Percentiles rank a stretch among this genome's conserved stretches.
These are phyloP conservation scores for Picea sitchensis DNA, from an alignment of 75 land plant species.

Conservation along the genomic window DNA sequence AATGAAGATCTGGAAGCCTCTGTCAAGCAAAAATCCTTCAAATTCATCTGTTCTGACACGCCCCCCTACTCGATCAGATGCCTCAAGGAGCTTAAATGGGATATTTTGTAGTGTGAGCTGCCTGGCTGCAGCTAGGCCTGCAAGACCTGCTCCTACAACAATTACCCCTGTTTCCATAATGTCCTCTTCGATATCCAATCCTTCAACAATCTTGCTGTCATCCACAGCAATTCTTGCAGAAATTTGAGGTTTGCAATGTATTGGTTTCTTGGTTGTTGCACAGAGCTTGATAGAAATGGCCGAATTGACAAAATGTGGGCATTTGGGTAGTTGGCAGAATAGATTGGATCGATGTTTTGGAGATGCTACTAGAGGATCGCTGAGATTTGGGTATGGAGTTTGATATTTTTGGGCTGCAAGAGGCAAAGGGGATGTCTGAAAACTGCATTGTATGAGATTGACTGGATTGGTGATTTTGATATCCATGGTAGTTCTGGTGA, in stretches of 20 bases:
- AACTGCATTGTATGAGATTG: neutral
- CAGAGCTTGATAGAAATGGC: neutral
- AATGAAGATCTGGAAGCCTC: conserved; percentile 98
- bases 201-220: neutral
- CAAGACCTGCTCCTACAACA: conserved; percentile 85
- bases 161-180: conserved; percentile 47
- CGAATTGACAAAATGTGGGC: neutral
- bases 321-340: neutral
- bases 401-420: neutral
- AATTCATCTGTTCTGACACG: conserved; percentile 85
- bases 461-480: neutral
- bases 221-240: neutral
- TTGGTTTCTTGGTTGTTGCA: neutral
- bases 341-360: neutral
- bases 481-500: neutral
- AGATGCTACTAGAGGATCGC: neutral
- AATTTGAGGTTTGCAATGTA: neutral
- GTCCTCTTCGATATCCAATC: neutral
- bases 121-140: conserved; percentile 86
- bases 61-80: conserved; percentile 92
- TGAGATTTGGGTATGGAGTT: neutral
- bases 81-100: conserved; percentile 76
- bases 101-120: conserved; percentile 38
- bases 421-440: neutral
- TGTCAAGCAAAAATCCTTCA: conserved; percentile 83